These are phyloP conservation scores for Clonostachys chloroleuca DNA, from an alignment of 2,329 filamentous ascomycete genomes.

Conservation along the genomic window DNA sequence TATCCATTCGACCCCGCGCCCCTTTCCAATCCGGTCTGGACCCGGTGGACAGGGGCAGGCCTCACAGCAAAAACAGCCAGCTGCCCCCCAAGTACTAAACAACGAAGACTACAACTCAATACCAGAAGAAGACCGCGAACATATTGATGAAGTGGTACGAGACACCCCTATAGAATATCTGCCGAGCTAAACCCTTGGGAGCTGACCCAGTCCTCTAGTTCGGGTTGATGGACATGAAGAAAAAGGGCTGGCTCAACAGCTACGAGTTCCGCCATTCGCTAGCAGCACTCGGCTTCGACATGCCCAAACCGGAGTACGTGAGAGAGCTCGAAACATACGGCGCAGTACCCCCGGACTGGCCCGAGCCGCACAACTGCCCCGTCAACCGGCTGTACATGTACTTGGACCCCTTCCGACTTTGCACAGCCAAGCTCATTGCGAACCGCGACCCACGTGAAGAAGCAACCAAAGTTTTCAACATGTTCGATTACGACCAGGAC, in stretches of 20 bases:
- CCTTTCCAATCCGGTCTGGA: conserved; percentile 26
- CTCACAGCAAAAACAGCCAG: conserved; percentile 16
- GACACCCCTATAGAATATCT: not conserved
- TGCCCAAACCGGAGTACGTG: conserved; percentile 82
- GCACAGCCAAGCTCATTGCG: conserved; percentile 74
- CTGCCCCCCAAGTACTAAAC: conserved; percentile 24
- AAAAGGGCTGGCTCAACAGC: conserved; percentile 91
- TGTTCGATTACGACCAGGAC: conserved; percentile 92
- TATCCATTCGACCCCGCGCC: conserved; percentile 28
- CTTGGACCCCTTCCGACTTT: conserved; percentile 57
- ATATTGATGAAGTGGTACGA: conserved; percentile 90
- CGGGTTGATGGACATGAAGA: conserved; percentile 93
- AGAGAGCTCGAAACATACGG: conserved; percentile 78
- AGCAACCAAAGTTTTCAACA: conserved; percentile 82
- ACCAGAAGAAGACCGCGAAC: conserved; percentile 84
- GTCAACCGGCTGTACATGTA: conserved; percentile 43
- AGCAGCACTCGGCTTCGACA: conserved; percentile 90
- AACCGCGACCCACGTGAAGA: conserved; percentile 86
- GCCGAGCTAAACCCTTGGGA: not conserved
- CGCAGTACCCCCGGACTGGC: conserved; percentile 60
- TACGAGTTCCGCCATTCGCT: conserved; percentile 97
- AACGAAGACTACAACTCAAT: conserved; percentile 42
- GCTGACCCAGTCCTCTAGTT: conserved; percentile 51
- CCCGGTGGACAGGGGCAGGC: conserved; percentile 19
- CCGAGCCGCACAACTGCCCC: conserved; percentile 31